Evolutionary conservation across 192 early-diverging fungal genomes (phyloP), one percentile per base, ranked within the genome.

Genomic region (Backusella circina): DNA sequence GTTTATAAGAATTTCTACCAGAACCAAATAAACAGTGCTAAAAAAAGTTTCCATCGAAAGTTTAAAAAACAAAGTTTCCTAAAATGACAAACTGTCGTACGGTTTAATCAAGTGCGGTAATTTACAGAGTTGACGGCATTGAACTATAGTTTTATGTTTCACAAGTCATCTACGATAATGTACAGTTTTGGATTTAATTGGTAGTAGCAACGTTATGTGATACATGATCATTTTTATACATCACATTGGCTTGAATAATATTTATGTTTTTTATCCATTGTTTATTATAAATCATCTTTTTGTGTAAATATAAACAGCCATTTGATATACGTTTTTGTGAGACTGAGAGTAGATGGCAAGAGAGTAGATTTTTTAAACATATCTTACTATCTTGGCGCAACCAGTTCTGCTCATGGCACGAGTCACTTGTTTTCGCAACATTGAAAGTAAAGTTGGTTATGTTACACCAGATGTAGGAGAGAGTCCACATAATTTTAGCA

Each of bases 61-160:
- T 61, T 61, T 61, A 61, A 61, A 54, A 61, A 61, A 61, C 23
- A 61, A 61, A 61, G 54, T 61, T 61, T 61, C 54, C 54, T 61
- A 61, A 61, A 61, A 61, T 61, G 54, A 61, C 54, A 61, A 61
- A 61, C 21, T 28, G 54, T 61, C 54, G 54, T 61, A 61, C 54
- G 28, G 54, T 61, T 61, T 61, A 61, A 61, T 61, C 54, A 61
- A 61, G 54, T 61, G 54, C 54, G 54, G 54, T 61, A 28, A 61
- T 61, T 13, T 12, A 61, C 26, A 61, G 23, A 26, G 23, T 61
- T 61, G 54, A 61, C 21, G 54, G 54, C 54, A 61, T 61, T 61
- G 54, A 61, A 61, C 54, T 61, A 61, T 26, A 61, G 28, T 61
- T 61, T 61, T 61, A 21, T 61, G 54, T 61, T 61, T 61, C 54